Evolutionary conservation across 2,329 filamentous ascomycete species (phyloP).

Genomic region (Erysiphe pulchra): DNA sequence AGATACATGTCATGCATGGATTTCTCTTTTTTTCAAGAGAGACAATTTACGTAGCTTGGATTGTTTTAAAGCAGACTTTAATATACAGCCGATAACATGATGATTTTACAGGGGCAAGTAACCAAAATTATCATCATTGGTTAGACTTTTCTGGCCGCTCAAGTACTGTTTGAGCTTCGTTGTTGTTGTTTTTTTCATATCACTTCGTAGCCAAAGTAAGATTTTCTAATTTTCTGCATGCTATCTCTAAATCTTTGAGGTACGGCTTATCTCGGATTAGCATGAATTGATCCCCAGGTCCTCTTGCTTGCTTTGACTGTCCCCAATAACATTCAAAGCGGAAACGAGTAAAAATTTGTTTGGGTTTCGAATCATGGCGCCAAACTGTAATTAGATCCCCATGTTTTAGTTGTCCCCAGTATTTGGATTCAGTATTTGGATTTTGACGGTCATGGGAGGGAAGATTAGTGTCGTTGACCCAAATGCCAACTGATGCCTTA

Average conservation of each 20-base stretch:
- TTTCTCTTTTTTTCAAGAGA: too few species aligned
- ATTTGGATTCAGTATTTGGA: conserved; percentile 21
- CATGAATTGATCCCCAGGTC: conserved; percentile 5
- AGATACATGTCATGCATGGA: too few species aligned
- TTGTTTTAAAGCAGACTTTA: too few species aligned
- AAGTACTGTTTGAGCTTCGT: too few species aligned
- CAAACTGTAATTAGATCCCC: conserved; percentile 58
- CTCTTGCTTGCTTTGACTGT: conserved; percentile 6
- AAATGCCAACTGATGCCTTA: conserved; percentile 50
- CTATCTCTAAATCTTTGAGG: conserved; percentile 7
- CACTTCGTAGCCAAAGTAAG: conserved; percentile 1
- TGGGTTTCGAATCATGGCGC: conserved; percentile 18
- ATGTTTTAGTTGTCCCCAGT: conserved; percentile 46
- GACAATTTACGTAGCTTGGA: too few species aligned
- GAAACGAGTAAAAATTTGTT: conserved; percentile 5
- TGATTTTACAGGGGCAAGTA: neutral
- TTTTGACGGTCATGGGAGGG: conserved; percentile 27
- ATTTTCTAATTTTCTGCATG: conserved; percentile 7
- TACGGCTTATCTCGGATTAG: conserved; percentile 4
- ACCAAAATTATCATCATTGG: too few species aligned
- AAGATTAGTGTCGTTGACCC: conserved; percentile 47
- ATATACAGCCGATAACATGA: neutral
- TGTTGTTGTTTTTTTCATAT: too few species aligned
- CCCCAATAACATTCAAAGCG: conserved; percentile 13
- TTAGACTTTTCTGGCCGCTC: too few species aligned